These are phyloP conservation scores for Fusarium aywerte DNA, from an alignment of 2,329 filamentous ascomycete species.

Conservation along the genomic window DNA sequence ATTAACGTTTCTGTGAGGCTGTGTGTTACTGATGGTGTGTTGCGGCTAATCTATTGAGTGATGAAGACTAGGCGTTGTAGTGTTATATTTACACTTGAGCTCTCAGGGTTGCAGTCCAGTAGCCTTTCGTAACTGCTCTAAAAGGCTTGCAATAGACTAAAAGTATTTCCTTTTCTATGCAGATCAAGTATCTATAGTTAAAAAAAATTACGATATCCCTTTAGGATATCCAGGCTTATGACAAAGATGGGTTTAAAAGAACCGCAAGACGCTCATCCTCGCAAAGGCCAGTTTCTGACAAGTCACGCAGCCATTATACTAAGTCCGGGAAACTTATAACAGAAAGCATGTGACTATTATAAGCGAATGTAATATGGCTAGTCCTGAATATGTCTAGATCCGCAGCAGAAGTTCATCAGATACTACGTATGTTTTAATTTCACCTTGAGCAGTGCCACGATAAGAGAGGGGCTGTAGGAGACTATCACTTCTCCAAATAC, in stretches of 20 bases:
- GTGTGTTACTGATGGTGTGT: constrained; percentile 5
- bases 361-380: neutral
- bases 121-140: neutral
- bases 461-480: too few relatives aligned
- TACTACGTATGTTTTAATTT: neutral
- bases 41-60: constrained; percentile 9
- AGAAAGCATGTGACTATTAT: neutral
- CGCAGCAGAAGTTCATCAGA: too few relatives aligned
- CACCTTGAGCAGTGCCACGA: neutral
- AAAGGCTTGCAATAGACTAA: neutral
- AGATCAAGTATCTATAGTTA: neutral
- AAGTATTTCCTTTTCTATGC: neutral
- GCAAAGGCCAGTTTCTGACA: neutral
- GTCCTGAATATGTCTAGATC: neutral
- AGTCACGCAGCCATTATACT: neutral
- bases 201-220: neutral
- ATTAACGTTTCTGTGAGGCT: neutral
- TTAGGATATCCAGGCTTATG: neutral
- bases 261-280: neutral
- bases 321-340: neutral
- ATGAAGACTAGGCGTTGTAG: neutral
- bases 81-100: neutral
- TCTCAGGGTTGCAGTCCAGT: neutral
- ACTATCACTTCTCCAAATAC: too few relatives aligned
- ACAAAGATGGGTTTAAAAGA: neutral